Evolutionary conservation across 345 rosid species (phyloP), one percentile per base, ranked within the genome.

Genomic region (Reutealis trisperma): DNA sequence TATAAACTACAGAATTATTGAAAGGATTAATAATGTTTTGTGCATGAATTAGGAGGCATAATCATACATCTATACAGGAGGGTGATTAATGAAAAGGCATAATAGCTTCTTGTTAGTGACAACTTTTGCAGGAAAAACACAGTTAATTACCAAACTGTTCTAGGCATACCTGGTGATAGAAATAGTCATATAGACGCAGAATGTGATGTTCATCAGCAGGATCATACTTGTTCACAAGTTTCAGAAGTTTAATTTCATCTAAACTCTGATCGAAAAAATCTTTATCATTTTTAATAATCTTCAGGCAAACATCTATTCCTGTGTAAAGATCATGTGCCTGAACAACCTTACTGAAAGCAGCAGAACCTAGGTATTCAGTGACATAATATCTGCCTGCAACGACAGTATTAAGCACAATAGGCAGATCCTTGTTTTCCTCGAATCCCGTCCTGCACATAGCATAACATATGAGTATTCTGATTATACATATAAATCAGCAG

Each of bases 201-300:
- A 96, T 87, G 71, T 96, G 98, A 76, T 72, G 87, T 76, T 92
- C 87, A 77, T 96, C 98, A 15, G 86, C 89, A 18, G 98, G 97
- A 81, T 96, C 99, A 68, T 89, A 87, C 85, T 87, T 92, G 83
- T 94, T 96, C 18, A 91, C 97, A 74, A 86, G 86, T 90, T 96
- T 93, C 65, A 93, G 81, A 77, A 96, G 98, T 70, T 96, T 96
- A 21, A 96, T 96, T 85, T 96, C 99, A 58, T 96, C 99, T 74
- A 96, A 84, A 85, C 99, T 96, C 83, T 96, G 99, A 71, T 96
- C 99, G 0, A 96, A 96, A 82, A 92, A 96, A 79, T 96, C 99
- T 81, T 96, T 96, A 71, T 96, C 93, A n/a, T 96, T 96, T 84
- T 93, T 96, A 69, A 96, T 93, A 74, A 96, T 93, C 92, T 96